Evolutionary conservation across 2,329 filamentous ascomycete species (phyloP).

Genomic region (Cladosporium oxysporum): DNA sequence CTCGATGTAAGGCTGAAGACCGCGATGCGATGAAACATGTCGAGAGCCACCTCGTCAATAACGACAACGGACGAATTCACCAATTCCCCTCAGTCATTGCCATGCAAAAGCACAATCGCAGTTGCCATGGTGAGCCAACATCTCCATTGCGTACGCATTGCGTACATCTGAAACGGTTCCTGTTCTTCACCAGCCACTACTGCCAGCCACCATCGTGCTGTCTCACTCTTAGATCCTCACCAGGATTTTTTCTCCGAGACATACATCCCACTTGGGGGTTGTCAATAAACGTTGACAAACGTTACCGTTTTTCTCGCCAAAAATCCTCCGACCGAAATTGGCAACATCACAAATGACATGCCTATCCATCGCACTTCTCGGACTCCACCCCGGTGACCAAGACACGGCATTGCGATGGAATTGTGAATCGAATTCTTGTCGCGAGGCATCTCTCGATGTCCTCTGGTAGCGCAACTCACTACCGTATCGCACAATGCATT

Average conservation of each 20-base stretch:
- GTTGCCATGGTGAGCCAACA: neutral
- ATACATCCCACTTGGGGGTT: neutral
- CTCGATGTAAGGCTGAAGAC: neutral
- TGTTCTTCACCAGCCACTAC: neutral
- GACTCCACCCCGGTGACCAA: neutral
- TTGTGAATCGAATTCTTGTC: neutral
- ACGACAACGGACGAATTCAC: neutral
- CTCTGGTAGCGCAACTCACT: neutral
- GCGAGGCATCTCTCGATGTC: neutral
- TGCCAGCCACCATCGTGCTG: neutral
- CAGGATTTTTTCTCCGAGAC: neutral
- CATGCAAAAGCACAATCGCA: neutral
- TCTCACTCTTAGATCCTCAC: neutral
- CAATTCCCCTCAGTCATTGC: neutral
- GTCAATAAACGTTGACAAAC: neutral
- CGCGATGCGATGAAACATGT: neutral
- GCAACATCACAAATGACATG: neutral
- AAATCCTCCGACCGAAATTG: neutral
- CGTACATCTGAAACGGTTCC: neutral
- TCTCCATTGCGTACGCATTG: neutral
- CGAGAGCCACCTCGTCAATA: neutral
- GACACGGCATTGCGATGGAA: neutral
- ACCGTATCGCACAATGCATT: neutral
- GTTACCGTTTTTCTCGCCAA: neutral
- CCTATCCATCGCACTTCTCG: neutral